phyloP scores from a whole-genome alignment of 306 rosid species.

The Fragaria ananassa region DNA sequence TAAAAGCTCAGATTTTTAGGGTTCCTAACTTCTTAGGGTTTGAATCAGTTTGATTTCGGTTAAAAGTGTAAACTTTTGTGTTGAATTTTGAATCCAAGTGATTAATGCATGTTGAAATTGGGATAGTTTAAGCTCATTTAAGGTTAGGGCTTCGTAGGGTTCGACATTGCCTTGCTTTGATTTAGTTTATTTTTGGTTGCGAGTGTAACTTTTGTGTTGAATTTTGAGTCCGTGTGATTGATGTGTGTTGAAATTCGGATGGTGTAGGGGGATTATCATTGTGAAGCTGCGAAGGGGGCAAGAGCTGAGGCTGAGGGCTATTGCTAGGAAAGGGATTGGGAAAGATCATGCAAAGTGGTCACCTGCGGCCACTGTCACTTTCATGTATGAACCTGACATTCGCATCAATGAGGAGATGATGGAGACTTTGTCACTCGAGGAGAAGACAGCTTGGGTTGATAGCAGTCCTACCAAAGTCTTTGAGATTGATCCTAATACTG shows the following conservation, averaged over 20 bases:
- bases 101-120: not conserved
- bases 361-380: constrained; percentile 92
- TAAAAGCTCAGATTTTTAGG: not conserved
- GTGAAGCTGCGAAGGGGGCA: constrained; percentile 88
- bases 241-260: not conserved
- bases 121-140: not conserved
- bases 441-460: constrained; percentile 79
- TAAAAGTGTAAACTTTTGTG: not conserved
- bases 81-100: not conserved
- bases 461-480: constrained; percentile 89
- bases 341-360: constrained; percentile 99
- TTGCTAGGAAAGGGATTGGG: constrained; percentile 95
- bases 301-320: constrained; percentile 91
- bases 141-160: not conserved
- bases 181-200: not conserved
- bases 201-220: not conserved
- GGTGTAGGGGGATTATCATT: constrained; percentile 79
- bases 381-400: constrained; percentile 92
- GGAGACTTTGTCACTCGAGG: constrained; percentile 76
- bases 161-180: not conserved
- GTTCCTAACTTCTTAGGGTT: not conserved
- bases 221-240: not conserved
- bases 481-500: constrained; percentile 64
- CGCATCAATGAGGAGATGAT: constrained; percentile 85
- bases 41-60: not conserved